A percentile compares a stretch with the other conserved stretches of the same genome.
phyloP scores from a whole-genome alignment of 495 filamentous ascomycete genomes.

The Lasiosphaeris hirsuta region DNA sequence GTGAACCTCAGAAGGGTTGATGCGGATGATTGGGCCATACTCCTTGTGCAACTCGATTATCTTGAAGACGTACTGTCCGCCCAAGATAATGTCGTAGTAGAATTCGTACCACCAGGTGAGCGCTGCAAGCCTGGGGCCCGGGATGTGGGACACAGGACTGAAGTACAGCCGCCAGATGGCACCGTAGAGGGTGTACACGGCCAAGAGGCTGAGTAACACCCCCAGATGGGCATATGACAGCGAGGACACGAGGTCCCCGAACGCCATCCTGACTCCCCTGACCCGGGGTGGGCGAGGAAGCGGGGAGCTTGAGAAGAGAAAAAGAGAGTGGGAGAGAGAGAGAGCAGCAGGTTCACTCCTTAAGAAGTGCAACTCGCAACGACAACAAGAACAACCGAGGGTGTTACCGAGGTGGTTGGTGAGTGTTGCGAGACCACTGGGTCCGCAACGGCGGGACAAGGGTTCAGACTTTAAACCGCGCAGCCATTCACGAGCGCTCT shows the following conservation, averaged over 20 bases:
- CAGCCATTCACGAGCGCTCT: too few species aligned
- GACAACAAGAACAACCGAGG: too few species aligned
- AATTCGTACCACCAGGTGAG: slow-evolving; percentile 46
- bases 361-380: too few species aligned
- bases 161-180: slow-evolving; percentile 49
- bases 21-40: slow-evolving; percentile 29
- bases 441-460: too few species aligned
- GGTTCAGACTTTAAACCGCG: too few species aligned
- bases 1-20: slow-evolving; percentile 25
- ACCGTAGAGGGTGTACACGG: slow-evolving; percentile 9
- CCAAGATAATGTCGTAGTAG: slow-evolving; percentile 36
- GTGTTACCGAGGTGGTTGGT: too few species aligned
- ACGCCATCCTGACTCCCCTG: neutral
- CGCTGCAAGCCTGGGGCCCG: slow-evolving; percentile 52
- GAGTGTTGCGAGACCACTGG: too few species aligned
- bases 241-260: slow-evolving; percentile 5
- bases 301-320: too few species aligned
- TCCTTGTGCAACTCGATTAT: slow-evolving; percentile 22
- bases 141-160: slow-evolving; percentile 48
- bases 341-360: too few species aligned
- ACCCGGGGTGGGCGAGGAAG: too few species aligned
- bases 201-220: neutral
- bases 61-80: slow-evolving; percentile 17
- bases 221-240: neutral
- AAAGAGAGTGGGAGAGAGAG: too few species aligned